A percentile compares a stretch with the other conserved stretches of the same genome.
phyloP scores from a whole-genome alignment of 305 asterid species.

The Solanum chacoense region DNA sequence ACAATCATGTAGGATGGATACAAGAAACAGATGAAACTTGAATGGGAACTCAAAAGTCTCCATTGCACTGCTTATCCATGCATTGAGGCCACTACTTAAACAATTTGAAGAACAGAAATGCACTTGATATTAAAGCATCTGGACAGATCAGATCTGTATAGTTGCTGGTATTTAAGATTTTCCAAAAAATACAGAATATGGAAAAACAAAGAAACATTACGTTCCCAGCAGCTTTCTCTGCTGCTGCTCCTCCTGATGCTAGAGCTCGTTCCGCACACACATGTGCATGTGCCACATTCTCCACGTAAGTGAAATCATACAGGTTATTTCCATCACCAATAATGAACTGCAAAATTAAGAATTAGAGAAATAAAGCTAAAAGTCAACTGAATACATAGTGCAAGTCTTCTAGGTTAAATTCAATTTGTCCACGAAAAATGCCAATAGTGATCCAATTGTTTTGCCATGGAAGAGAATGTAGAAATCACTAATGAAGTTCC shows the following conservation, averaged over 20 bases:
- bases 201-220: slow-evolving; percentile 19
- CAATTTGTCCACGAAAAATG: background rate
- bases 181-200: background rate
- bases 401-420: background rate
- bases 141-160: background rate
- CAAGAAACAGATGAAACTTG: background rate
- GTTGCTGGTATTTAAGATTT: background rate
- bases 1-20: background rate
- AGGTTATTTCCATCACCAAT: slow-evolving; percentile 84
- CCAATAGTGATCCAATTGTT: background rate
- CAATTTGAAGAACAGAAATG: background rate
- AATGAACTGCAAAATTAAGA: slow-evolving; percentile 46
- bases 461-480: background rate
- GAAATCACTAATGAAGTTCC: background rate
- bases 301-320: slow-evolving; percentile 92
- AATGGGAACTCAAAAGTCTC: background rate
- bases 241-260: slow-evolving; percentile 59
- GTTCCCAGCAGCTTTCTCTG: slow-evolving; percentile 91
- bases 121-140: background rate
- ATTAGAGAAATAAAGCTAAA: background rate
- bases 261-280: slow-evolving; percentile 93
- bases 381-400: background rate
- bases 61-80: background rate
- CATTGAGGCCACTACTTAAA: background rate
- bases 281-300: slow-evolving; percentile 97